Conservation (phyloP, 2,329 filamentous ascomycete genomes). For the Sordariomycetes sp. region DNA sequence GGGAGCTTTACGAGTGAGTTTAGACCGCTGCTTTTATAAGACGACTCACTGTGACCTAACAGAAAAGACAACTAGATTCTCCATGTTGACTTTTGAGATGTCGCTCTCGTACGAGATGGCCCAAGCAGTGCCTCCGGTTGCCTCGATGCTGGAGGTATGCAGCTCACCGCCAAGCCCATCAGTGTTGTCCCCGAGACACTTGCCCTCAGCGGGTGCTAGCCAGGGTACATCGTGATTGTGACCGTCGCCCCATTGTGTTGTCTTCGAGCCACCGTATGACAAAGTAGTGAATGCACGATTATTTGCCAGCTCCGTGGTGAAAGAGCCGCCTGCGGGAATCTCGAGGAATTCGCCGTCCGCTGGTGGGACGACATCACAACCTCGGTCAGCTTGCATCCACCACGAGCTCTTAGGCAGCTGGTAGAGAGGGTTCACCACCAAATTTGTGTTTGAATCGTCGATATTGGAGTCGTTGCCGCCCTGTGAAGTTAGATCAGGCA, state of each 20-base stretch:
- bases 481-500: too few species aligned
- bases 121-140: conserved; percentile 35
- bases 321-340: conserved; percentile 36
- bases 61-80: conserved; percentile 42
- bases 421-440: conserved; percentile 34
- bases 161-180: conserved; percentile 32
- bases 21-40: too few species aligned
- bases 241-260: conserved; percentile 37
- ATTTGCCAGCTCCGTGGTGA: conserved; percentile 39
- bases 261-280: conserved; percentile 26
- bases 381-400: conserved; percentile 41
- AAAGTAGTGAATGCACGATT: conserved; percentile 39
- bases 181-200: conserved; percentile 7
- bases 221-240: conserved; percentile 33
- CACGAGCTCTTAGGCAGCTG: conserved; percentile 32
- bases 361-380: conserved; percentile 30
- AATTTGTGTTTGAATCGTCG: conserved; percentile 32
- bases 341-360: conserved; percentile 23
- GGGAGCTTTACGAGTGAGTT: too few species aligned
- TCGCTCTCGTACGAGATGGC: conserved; percentile 41
- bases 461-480: conserved; percentile 18
- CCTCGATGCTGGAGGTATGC: conserved; percentile 33
- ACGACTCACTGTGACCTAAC: conserved; percentile 29
- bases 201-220: conserved; percentile 20
- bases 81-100: conserved; percentile 34